Evolutionary conservation across 345 rosid species (phyloP), one percentile per base, ranked within the genome.

Genomic region (Rhodamnia argentea): DNA sequence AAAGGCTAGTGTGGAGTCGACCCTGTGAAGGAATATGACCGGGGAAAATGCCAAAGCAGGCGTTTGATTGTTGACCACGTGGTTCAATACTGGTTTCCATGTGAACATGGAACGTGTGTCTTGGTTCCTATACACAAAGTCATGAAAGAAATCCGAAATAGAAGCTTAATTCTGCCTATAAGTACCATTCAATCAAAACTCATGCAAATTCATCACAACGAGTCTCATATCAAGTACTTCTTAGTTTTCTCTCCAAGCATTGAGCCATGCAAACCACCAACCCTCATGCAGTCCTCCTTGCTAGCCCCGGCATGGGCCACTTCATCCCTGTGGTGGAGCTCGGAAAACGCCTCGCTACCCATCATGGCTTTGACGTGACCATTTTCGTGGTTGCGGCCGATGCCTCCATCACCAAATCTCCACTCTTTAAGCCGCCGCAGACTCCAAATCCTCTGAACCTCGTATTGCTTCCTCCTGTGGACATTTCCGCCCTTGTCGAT

Each of bases 251-350:
- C 9, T 50, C 53, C 26, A 37, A 52, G 12, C 29, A 8, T 16
- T 64, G 42, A 85, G 76, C 86, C 64, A 92, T 91, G 94, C 88
- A 91, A 50, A 59, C 55, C 58, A 81, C 82, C 50, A 91, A 89
- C 83, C 91, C 88, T 83, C 94, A 90, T 60, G 90, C 90, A 9
- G 90, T 89, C 81, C 86, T 95, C 54, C 87, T 95, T 10, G 91
- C 96, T 7, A 93, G 97, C 85, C 97, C 95, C 26, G 96, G 98
- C 83, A 87, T 93, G 92, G 95, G 97, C 37, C 97, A 94, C 88
- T 87, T 93, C 14, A 93, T 92, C 88, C 97, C 96, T 0, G 90
- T 37, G 42, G 1, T 29, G 76, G 42, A 62, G 76, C 76, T 62
- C 86, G 92, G 93, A 5, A 87, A 91, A 85, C 91, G 90, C 82